Percentiles rank a stretch among this genome's conserved stretches.
Conservation (phyloP, 2,329 filamentous ascomycete species). For the Aspergillus sclerotialis region DNA sequence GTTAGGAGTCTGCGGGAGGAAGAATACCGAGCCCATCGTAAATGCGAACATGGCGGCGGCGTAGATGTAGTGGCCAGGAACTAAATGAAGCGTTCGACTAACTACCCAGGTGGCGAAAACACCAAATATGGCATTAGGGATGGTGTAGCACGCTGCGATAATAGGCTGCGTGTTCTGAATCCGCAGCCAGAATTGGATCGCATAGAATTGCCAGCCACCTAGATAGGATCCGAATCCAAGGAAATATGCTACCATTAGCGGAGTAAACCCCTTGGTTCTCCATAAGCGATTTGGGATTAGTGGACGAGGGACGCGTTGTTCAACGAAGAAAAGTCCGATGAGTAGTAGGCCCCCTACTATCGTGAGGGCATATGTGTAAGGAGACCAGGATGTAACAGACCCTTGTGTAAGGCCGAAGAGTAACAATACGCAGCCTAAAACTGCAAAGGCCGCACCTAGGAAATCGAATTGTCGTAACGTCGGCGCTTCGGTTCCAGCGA, state of each 20-base stretch:
- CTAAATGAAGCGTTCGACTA: slow-evolving; percentile 38
- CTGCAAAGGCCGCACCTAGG: slow-evolving; percentile 40
- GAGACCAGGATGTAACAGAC: slow-evolving; percentile 42
- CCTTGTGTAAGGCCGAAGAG: slow-evolving; percentile 53
- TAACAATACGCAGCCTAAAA: slow-evolving; percentile 47
- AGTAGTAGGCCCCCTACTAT: slow-evolving; percentile 43
- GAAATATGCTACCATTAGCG: slow-evolving; percentile 39
- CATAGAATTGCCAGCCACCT: slow-evolving; percentile 35
- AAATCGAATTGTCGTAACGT: slow-evolving; percentile 28
- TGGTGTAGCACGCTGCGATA: slow-evolving; percentile 37
- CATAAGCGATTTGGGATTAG: slow-evolving; percentile 40
- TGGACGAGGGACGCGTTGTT: slow-evolving; percentile 37
- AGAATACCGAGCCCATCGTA: slow-evolving; percentile 33
- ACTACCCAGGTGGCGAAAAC: slow-evolving; percentile 42
- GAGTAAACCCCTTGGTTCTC: slow-evolving; percentile 38
- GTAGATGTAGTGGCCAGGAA: slow-evolving; percentile 43
- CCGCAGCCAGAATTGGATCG: slow-evolving; percentile 34
- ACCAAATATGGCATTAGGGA: slow-evolving; percentile 41
- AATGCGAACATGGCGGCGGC: slow-evolving; percentile 37
- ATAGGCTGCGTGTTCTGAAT: slow-evolving; percentile 34
- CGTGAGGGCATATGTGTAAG: slow-evolving; percentile 43
- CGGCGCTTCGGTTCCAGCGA: slow-evolving; percentile 20
- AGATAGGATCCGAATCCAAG: slow-evolving; percentile 41
- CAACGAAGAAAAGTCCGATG: slow-evolving; percentile 41
- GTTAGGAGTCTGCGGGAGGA: slow-evolving; percentile 33